Conservation (phyloP, 495 filamentous ascomycete species). For the Cudoniella acicularis region DNA sequence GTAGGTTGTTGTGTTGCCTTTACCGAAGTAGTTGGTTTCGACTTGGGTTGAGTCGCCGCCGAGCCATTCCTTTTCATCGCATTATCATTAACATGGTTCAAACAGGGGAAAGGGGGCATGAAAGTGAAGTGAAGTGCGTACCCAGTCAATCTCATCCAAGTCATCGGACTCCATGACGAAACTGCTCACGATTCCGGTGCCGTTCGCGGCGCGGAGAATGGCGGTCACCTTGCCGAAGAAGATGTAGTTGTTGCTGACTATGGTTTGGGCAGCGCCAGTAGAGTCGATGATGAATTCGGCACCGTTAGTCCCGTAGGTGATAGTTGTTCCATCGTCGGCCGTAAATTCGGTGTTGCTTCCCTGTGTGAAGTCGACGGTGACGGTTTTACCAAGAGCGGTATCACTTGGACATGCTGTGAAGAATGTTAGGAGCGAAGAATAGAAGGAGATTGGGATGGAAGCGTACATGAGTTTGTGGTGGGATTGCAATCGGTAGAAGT, state of each 20-base stretch:
- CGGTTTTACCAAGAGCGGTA: constrained; percentile 13
- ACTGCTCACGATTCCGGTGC: constrained; percentile 72
- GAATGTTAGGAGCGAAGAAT: background rate
- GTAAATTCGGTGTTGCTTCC: constrained; percentile 8
- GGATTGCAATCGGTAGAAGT: constrained; percentile 6
- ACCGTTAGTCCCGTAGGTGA: constrained; percentile 12
- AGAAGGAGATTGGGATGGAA: background rate
- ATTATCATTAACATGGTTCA: no score
- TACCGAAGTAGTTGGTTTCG: constrained; percentile 90
- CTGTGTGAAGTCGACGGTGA: constrained; percentile 19
- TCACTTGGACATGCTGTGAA: constrained; percentile 16
- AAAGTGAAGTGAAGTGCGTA: constrained; percentile 1
- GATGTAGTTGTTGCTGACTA: constrained; percentile 67
- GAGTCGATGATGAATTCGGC: constrained; percentile 14
- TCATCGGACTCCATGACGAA: constrained; percentile 86
- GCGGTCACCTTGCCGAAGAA: constrained; percentile 79
- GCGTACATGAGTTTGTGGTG: constrained; percentile 1
- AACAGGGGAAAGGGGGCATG: background rate
- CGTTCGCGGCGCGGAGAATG: constrained; percentile 67
- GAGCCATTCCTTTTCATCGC: constrained; percentile 54
- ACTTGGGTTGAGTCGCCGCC: constrained; percentile 60
- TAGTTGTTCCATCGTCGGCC: constrained; percentile 1
- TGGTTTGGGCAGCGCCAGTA: constrained; percentile 34
- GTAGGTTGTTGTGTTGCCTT: constrained; percentile 71
- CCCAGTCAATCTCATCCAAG: constrained; percentile 91